Evolutionary conservation across 2,329 filamentous ascomycete genomes (phyloP).

Genomic region (Pseudocercospora macadamiae): DNA sequence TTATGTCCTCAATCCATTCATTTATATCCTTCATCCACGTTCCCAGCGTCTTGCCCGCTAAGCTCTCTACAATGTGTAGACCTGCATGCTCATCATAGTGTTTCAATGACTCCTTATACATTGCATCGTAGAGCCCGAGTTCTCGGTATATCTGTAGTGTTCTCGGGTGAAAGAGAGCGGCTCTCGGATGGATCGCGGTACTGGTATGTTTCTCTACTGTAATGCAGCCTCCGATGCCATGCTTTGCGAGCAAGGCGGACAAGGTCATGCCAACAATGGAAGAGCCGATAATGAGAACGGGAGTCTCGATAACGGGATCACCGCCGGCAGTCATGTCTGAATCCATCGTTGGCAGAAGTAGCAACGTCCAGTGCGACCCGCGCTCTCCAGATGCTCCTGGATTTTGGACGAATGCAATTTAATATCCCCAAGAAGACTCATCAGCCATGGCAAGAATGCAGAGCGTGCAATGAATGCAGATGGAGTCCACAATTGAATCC

Average conservation of each 20-base stretch:
- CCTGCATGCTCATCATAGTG: slow-evolving; percentile 30
- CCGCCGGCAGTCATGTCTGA: too few species aligned
- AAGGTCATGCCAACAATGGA: slow-evolving; percentile 31
- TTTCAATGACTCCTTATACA: slow-evolving; percentile 22
- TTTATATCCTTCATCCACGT: slow-evolving; percentile 29
- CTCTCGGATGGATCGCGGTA: slow-evolving; percentile 32
- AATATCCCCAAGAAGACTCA: too few species aligned
- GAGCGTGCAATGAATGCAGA: too few species aligned
- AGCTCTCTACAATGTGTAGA: slow-evolving; percentile 26
- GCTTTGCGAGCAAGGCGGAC: slow-evolving; percentile 27
- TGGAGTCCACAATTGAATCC: too few species aligned
- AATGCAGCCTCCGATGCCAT: slow-evolving; percentile 24
- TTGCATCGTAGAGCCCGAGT: slow-evolving; percentile 29
- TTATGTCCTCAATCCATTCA: slow-evolving; percentile 27
- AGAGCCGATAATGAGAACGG: slow-evolving; percentile 29
- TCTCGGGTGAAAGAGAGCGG: slow-evolving; percentile 28
- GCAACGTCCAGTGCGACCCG: too few species aligned
- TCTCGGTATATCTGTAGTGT: slow-evolving; percentile 31
- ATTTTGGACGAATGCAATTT: too few species aligned
- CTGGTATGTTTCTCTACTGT: slow-evolving; percentile 29
- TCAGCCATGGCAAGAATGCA: too few species aligned
- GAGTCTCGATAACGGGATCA: neutral
- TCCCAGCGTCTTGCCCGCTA: slow-evolving; percentile 24
- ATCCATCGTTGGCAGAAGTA: too few species aligned
- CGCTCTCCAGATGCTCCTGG: too few species aligned